phyloP scores from a whole-genome alignment of 257 asterid species.

The Echites panduratus region DNA sequence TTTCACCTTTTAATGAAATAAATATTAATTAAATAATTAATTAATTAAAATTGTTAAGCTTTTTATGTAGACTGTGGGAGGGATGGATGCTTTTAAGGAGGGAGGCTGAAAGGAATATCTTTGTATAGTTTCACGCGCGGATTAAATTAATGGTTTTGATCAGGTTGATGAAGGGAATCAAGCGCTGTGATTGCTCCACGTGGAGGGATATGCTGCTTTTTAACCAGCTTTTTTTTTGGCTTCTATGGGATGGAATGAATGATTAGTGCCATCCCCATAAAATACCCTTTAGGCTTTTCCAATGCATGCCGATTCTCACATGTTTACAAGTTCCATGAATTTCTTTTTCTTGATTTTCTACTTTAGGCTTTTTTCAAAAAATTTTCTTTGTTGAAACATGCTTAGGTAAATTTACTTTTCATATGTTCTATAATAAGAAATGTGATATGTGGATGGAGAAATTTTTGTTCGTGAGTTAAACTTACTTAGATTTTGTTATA shows the following conservation, averaged over 20 bases:
- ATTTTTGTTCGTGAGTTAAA: too few relatives aligned
- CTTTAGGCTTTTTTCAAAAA: too few relatives aligned
- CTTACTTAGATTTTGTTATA: too few relatives aligned
- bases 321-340: background rate
- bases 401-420: background rate
- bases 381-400: too few relatives aligned
- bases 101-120: conserved; percentile 22
- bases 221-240: conserved; percentile 11
- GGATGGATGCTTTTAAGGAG: conserved; percentile 49
- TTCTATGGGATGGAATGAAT: conserved; percentile 1
- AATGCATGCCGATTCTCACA: conserved; percentile 15
- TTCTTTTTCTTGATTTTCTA: background rate
- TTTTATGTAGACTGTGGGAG: conserved; percentile 28
- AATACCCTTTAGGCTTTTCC: conserved; percentile 4
- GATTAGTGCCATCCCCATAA: conserved; percentile 16
- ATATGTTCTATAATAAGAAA: too few relatives aligned
- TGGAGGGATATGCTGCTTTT: conserved; percentile 21
- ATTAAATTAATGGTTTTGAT: conserved; percentile 11
- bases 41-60: conserved; percentile 31
- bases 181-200: conserved; percentile 13
- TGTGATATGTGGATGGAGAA: too few relatives aligned
- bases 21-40: conserved; percentile 13
- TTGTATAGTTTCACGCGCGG: conserved; percentile 29
- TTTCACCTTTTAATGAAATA: conserved; percentile 30
- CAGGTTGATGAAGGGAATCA: background rate